A percentile compares a stretch with the other conserved stretches of the same genome.
Evolutionary conservation across 495 filamentous ascomycete species (phyloP).

Genomic region (Penicillium longicatenatum): DNA sequence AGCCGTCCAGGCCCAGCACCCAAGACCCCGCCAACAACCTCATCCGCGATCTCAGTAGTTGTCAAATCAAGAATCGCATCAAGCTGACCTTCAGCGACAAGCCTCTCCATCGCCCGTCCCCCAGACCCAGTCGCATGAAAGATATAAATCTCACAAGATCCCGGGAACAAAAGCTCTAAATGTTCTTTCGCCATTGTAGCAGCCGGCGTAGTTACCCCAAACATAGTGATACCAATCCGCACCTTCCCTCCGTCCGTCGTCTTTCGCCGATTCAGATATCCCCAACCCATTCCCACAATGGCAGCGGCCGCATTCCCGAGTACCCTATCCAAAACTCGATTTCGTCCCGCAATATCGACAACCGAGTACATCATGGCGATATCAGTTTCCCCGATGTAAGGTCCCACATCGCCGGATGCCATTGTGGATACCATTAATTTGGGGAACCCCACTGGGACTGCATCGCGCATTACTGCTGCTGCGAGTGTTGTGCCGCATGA

Average conservation of each 20-base stretch:
- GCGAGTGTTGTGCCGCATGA: constrained; percentile 59
- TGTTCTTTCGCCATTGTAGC: constrained; percentile 50
- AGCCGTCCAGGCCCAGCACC: constrained; percentile 56
- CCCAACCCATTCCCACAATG: constrained; percentile 54
- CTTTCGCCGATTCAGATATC: not conserved
- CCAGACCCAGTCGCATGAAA: constrained; percentile 72
- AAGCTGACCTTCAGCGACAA: constrained; percentile 53
- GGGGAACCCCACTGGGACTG: constrained; percentile 62
- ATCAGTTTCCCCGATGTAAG: constrained; percentile 64
- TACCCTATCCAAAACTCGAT: constrained; percentile 55
- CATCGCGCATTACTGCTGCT: constrained; percentile 57
- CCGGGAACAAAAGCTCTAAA: constrained; percentile 37
- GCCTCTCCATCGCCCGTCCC: constrained; percentile 66
- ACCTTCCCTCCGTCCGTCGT: constrained; percentile 29
- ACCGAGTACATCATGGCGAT: constrained; percentile 70
- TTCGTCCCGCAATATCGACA: constrained; percentile 68
- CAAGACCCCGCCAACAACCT: constrained; percentile 62
- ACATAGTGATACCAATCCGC: constrained; percentile 67
- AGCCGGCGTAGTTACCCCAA: constrained; percentile 69
- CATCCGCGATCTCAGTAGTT: constrained; percentile 66
- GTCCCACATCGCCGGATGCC: constrained; percentile 59
- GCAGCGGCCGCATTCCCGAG: constrained; percentile 62
- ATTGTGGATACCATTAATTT: constrained; percentile 72
- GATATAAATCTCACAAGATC: constrained; percentile 57
- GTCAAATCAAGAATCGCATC: constrained; percentile 69